Evolutionary conservation across 495 filamentous ascomycete genomes (phyloP).

Genomic region (Astrocystis sublimbata): DNA sequence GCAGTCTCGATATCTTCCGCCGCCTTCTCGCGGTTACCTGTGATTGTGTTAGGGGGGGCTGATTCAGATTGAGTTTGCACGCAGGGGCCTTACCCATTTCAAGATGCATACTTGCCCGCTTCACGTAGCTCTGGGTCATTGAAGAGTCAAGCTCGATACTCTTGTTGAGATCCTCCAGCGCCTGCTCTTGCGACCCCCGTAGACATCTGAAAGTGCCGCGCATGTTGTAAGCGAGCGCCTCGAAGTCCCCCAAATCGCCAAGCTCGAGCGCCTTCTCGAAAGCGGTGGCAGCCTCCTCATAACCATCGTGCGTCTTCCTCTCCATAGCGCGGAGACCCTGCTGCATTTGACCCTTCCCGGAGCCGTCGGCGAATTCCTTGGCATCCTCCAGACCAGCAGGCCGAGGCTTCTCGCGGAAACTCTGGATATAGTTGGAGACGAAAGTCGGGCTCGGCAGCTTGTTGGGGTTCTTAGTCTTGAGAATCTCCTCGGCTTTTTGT

Average conservation of each 20-base stretch:
- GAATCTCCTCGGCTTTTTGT: conserved; percentile 81
- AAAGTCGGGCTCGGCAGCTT: conserved; percentile 93
- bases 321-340: conserved; percentile 77
- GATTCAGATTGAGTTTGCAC: not conserved
- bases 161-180: conserved; percentile 81
- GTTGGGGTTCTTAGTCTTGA: conserved; percentile 61
- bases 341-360: conserved; percentile 81
- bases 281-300: conserved; percentile 77
- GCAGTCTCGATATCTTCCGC: conserved; percentile 86
- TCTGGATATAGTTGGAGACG: conserved; percentile 97
- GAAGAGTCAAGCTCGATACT: conserved; percentile 85
- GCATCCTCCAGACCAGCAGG: conserved; percentile 82
- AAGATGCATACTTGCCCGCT: conserved; percentile 95
- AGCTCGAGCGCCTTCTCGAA: conserved; percentile 88
- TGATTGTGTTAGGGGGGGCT: conserved; percentile 6
- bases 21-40: conserved; percentile 83
- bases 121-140: conserved; percentile 96
- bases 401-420: conserved; percentile 79
- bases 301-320: conserved; percentile 83
- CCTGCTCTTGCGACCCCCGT: conserved; percentile 79
- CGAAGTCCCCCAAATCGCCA: conserved; percentile 72
- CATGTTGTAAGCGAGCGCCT: conserved; percentile 92
- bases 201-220: conserved; percentile 94
- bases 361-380: conserved; percentile 71
- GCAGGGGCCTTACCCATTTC: conserved; percentile 71